Evolutionary conservation across 2,329 filamentous ascomycete genomes (phyloP), one percentile per base, ranked within the genome.

Genomic region (Exophiala sideris): DNA sequence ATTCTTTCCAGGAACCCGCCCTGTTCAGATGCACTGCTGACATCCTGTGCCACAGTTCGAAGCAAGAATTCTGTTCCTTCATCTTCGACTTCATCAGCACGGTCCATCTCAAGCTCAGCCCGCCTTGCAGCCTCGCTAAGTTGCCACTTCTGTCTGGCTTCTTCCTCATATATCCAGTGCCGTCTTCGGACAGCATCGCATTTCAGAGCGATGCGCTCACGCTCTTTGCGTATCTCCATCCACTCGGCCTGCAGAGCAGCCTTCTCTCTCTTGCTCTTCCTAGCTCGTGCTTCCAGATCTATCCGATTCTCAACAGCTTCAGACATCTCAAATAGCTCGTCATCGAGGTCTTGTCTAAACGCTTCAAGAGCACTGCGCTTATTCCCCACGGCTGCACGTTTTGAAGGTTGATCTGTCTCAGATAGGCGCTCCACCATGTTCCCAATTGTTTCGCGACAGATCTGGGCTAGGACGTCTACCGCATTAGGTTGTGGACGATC

Each of bases 291-390:
- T 21, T 73, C 71, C 20, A 79, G 70, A 2, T 71, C 67, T 52
- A 73, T 75, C 42, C 79, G 74, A 49, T 76, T 74, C 54, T 81
- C 76, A 2, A 80, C 71, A 18, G 78, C 73, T 58, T 78, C 76
- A 54, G 77, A 79, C 24, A 81, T 66, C 40, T 77, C 74, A 42
- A 80, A 72, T 2, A 82, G 65, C 18, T 76, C 73, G 24, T 76
- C 73, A 14, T 75, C 73, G 14, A 82, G 66, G 46, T 77, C 75
- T 7, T 71, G 66, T 11, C 73, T 72, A 62, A 77, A 81, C 4
- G 71, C 70, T 35, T 78, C 68, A 1, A 79, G 71, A 4, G 76
- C 72, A 49, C 75, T 76, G 56, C 72, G 68, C 54, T 78, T 74
- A 51, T 73, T 72, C 24, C 70, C 72, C 52, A 73, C 68, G 53